Evolutionary conservation across 345 rosid species (phyloP), one percentile per base, ranked within the genome.

Genomic region (Carallia brachiata): DNA sequence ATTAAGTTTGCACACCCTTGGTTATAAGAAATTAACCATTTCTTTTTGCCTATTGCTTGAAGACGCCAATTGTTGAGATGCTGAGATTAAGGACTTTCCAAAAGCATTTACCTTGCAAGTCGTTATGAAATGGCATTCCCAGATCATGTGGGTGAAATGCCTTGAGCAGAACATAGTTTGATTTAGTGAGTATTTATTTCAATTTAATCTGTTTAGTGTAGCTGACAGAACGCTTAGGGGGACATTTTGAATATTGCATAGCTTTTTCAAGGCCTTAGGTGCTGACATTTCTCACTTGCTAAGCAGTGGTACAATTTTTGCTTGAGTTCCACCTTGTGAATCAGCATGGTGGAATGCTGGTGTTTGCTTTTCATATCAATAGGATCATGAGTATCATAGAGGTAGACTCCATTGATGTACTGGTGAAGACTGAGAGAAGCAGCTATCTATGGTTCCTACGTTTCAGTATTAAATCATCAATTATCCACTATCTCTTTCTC

Each of bases 291-390:
- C 67, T 55, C 58, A 10, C 77, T 77, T 68, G 67, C 64, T 65
- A 63, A 57, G 66, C 27, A 65, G 52, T 52, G 70, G 36, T 71
- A 72, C 65, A 78, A 70, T 78, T 81, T 74, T 78, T 63, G 65
- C 70, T 65, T 32, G 72, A 68, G 65, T 72, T 66, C 64, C 44
- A 62, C 75, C 52, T 68, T 73, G 23, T 77, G 74, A 77, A 70
- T 66, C 68, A 4, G 75, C 66, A 71, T 64, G 70, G 73, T 65
- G 64, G 69, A 65, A 62, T 72, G 77, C 77, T 78, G 64, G 74
- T 68, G 34, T 32, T 32, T 32, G 34, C 34, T 4, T 32, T 32
- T 32, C 34, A 32, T 32, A 4, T 32, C 34, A 32, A 32, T 32
- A 32, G 34, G 34, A 32, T 32, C 34, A 32, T 32, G 34, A 32